These are phyloP conservation scores for Candida coquimbonensis DNA, from an alignment of 805 yeast genomes.

Conservation along the genomic window DNA sequence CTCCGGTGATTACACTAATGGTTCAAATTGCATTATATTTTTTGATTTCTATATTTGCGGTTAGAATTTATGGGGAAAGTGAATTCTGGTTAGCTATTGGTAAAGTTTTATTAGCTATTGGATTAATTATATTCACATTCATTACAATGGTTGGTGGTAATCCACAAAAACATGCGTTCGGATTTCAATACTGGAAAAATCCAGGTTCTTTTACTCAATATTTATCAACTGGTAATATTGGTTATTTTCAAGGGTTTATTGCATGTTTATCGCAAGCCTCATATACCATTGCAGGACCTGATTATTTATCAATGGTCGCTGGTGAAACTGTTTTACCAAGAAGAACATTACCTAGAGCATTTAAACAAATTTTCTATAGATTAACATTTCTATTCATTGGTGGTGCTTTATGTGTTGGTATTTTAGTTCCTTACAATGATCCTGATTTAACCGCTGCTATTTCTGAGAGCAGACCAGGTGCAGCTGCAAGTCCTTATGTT, in stretches of 20 bases:
- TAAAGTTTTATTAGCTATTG: slow-evolving; percentile 68
- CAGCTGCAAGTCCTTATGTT: slow-evolving; percentile 75
- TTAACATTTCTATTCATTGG: slow-evolving; percentile 61
- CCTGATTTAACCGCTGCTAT: slow-evolving; percentile 52
- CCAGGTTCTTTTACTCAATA: slow-evolving; percentile 55
- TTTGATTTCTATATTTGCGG: slow-evolving; percentile 64
- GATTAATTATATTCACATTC: slow-evolving; percentile 68
- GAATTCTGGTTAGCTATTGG: slow-evolving; percentile 76
- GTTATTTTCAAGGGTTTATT: slow-evolving; percentile 67
- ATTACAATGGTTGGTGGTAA: slow-evolving; percentile 85
- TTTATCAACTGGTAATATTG: slow-evolving; percentile 46
- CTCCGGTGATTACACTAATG: slow-evolving; percentile 62
- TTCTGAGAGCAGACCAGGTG: slow-evolving; percentile 61
- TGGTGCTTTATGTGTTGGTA: slow-evolving; percentile 74
- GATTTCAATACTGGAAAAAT: slow-evolving; percentile 48
- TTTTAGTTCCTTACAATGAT: slow-evolving; percentile 66
- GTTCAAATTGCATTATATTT: slow-evolving; percentile 61
- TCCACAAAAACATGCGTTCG: slow-evolving; percentile 58
- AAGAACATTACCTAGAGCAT: slow-evolving; percentile 66
- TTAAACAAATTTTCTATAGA: slow-evolving; percentile 65
- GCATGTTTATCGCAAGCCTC: slow-evolving; percentile 65
- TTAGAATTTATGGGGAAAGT: slow-evolving; percentile 68
- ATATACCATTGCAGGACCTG: slow-evolving; percentile 83
- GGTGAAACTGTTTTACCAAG: slow-evolving; percentile 75
- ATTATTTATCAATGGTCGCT: slow-evolving; percentile 77